A percentile compares a stretch with the other conserved stretches of the same genome.
These are phyloP conservation scores for Elongisporangium senticosum DNA, from an alignment of 352 stramenopile genomes.

Conservation along the genomic window DNA sequence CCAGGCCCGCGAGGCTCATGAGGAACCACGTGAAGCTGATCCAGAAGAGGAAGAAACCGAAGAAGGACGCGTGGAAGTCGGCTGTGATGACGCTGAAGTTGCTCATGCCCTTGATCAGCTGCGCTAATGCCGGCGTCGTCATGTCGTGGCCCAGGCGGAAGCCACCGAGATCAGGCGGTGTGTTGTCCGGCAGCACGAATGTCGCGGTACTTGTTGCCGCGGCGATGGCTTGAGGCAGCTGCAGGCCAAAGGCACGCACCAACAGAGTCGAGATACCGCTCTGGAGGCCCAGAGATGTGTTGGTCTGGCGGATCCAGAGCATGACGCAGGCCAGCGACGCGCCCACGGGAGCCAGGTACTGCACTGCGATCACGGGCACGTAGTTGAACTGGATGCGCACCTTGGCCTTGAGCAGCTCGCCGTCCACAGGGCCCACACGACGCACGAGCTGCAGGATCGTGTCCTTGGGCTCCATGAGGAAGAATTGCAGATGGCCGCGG, in stretches of 20 bases:
- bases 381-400: slow-evolving; percentile 82
- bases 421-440: slow-evolving; percentile 46
- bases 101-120: slow-evolving; percentile 60
- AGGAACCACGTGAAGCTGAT: slow-evolving; percentile 53
- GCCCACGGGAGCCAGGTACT: slow-evolving; percentile 64
- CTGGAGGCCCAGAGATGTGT: slow-evolving; percentile 38
- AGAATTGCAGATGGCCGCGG: slow-evolving; percentile 63
- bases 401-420: slow-evolving; percentile 54
- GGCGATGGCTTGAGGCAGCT: slow-evolving; percentile 9
- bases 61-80: slow-evolving; percentile 44
- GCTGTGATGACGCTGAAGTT: slow-evolving; percentile 57
- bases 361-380: slow-evolving; percentile 65
- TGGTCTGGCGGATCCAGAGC: slow-evolving; percentile 52
- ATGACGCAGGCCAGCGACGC: slow-evolving; percentile 34
- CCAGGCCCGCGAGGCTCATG: slow-evolving; percentile 26
- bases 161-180: slow-evolving; percentile 38
- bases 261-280: slow-evolving; percentile 20
- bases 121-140: slow-evolving; percentile 27
- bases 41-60: slow-evolving; percentile 67
- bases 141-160: slow-evolving; percentile 58
- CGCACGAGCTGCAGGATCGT: slow-evolving; percentile 54
- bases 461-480: slow-evolving; percentile 70
- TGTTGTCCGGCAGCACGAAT: slow-evolving; percentile 27
- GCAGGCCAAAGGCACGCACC: slow-evolving; percentile 14
- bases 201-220: slow-evolving; percentile 3